Evolutionary conservation across 2,329 filamentous ascomycete genomes (phyloP).

Genomic region (Chrysosporium keratinophilum): DNA sequence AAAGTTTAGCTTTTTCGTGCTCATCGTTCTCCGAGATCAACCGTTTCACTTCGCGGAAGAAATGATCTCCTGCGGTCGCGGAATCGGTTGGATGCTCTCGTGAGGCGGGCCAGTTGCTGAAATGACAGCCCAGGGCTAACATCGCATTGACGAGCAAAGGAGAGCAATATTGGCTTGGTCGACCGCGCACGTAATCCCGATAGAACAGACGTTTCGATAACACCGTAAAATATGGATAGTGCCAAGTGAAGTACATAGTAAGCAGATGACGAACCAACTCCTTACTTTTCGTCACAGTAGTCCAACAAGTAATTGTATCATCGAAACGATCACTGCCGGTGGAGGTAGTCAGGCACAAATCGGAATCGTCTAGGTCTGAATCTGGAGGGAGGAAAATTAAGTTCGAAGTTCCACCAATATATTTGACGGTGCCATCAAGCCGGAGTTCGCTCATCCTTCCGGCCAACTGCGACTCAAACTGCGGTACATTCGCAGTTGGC

Average conservation of each 20-base stretch:
- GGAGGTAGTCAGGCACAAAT: conserved; percentile 20
- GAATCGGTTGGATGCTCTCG: conserved; percentile 62
- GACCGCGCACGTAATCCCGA: conserved; percentile 66
- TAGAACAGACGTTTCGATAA: conserved; percentile 80
- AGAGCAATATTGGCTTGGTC: conserved; percentile 68
- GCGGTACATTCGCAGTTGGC: conserved; percentile 28
- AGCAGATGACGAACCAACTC: conserved; percentile 75
- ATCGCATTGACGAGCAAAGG: conserved; percentile 87
- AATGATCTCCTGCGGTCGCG: conserved; percentile 85
- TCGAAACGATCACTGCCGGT: conserved; percentile 28
- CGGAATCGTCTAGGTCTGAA: conserved; percentile 33
- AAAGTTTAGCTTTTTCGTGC: conserved; percentile 76
- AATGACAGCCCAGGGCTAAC: conserved; percentile 85
- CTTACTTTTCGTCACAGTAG: conserved; percentile 67
- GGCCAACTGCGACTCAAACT: conserved; percentile 68
- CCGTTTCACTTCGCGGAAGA: conserved; percentile 86
- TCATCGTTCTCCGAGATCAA: conserved; percentile 85
- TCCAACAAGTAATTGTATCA: conserved; percentile 76
- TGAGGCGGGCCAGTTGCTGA: conserved; percentile 65
- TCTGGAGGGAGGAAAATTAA: conserved; percentile 63
- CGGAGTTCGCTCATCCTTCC: conserved; percentile 88
- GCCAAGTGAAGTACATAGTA: conserved; percentile 97
- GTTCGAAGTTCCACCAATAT: conserved; percentile 89
- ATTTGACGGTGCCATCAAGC: conserved; percentile 76
- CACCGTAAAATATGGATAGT: conserved; percentile 92